These are phyloP conservation scores for Amoebophrya sp. DNA, from an alignment of 169 alveolate genomes.

Conservation along the genomic window DNA sequence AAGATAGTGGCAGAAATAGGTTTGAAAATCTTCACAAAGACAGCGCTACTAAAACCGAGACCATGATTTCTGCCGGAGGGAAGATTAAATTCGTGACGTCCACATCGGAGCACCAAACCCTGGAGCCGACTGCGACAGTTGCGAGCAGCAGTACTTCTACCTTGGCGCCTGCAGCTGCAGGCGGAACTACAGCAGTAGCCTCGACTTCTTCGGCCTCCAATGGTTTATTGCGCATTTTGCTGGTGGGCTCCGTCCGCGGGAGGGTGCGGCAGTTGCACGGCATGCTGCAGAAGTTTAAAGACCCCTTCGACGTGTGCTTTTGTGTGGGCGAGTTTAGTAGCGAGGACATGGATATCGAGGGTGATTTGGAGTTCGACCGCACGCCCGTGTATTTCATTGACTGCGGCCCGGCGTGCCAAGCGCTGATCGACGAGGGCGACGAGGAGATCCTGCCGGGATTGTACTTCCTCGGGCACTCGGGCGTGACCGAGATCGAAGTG, in stretches of 20 bases:
- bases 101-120: too few species aligned
- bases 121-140: not conserved
- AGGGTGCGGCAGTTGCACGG: not conserved
- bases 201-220: not conserved
- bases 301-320: not conserved
- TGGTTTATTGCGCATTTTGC: not conserved
- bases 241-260: not conserved
- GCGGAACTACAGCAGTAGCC: not conserved
- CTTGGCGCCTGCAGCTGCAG: not conserved
- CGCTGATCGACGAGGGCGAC: constrained; percentile 9
- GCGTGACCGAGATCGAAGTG: not conserved
- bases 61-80: too few species aligned
- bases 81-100: too few species aligned
- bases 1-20: too few species aligned
- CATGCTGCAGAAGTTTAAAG: not conserved
- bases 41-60: too few species aligned
- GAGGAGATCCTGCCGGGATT: not conserved
- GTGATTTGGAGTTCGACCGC: not conserved
- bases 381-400: not conserved
- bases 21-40: too few species aligned
- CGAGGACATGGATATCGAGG: not conserved
- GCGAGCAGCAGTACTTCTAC: not conserved
- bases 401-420: not conserved
- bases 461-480: not conserved
- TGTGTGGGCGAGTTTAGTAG: not conserved